Conservation (phyloP, 768 basidiomycete species). For the Trametes maxima region DNA sequence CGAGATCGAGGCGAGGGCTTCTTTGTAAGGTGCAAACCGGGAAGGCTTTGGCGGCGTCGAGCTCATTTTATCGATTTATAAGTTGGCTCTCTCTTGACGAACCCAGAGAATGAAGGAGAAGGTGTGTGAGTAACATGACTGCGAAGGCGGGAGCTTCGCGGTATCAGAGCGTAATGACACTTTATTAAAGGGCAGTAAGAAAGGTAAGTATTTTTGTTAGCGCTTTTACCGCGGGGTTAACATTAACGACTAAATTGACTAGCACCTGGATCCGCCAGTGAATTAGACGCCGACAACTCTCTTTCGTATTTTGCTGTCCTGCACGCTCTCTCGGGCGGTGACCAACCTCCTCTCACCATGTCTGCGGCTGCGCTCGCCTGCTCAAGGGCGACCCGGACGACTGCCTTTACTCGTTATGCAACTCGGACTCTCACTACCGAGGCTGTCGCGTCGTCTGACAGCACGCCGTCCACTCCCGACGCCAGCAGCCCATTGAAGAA, state of each 20-base stretch:
- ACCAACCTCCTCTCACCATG: neutral
- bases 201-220: too few relatives aligned
- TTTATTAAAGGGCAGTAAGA: too few relatives aligned
- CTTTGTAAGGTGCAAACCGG: constrained; percentile 50
- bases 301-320: constrained; percentile 1
- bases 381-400: neutral
- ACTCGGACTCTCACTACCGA: constrained; percentile 9
- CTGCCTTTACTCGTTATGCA: neutral
- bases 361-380: constrained; percentile 3
- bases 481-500: neutral
- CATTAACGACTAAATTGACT: neutral
- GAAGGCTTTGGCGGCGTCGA: constrained; percentile 20
- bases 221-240: too few relatives aligned
- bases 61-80: constrained; percentile 18
- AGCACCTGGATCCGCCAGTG: neutral
- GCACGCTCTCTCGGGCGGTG: neutral
- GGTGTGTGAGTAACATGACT: too few relatives aligned
- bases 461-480: neutral
- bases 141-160: too few relatives aligned
- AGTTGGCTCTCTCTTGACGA: constrained; percentile 17
- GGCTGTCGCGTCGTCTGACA: neutral
- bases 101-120: neutral
- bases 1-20: constrained; percentile 61
- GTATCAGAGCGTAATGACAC: too few relatives aligned
- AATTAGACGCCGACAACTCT: neutral